phyloP scores from a whole-genome alignment of 1,139 yeast species.

The Diutina catenulata region DNA sequence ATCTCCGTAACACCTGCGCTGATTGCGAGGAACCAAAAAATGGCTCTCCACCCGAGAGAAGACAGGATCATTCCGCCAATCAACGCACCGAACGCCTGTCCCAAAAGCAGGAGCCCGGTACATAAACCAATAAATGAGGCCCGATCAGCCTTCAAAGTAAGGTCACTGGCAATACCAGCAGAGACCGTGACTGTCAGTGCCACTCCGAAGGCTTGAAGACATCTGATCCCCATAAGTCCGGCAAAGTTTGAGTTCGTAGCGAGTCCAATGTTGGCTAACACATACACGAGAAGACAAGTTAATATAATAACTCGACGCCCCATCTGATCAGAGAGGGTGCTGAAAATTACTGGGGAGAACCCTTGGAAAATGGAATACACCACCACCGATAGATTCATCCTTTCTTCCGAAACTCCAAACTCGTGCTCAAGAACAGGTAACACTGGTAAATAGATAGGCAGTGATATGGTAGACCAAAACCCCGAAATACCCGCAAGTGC shows the following conservation, averaged over 20 bases:
- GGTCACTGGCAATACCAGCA: conserved; percentile 59
- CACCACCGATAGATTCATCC: conserved; percentile 57
- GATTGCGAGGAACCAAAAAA: conserved; percentile 60
- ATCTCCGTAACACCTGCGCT: conserved; percentile 35
- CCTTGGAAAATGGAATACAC: conserved; percentile 66
- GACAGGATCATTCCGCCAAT: conserved; percentile 39
- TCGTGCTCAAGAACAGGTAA: conserved; percentile 38
- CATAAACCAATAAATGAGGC: conserved; percentile 55
- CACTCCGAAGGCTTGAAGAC: conserved; percentile 59
- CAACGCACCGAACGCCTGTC: conserved; percentile 68
- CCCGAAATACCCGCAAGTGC: not conserved
- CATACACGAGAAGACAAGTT: conserved; percentile 38
- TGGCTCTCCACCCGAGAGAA: conserved; percentile 18
- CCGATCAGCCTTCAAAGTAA: conserved; percentile 47
- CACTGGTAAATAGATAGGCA: conserved; percentile 61
- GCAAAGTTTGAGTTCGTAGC: not conserved
- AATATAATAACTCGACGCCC: conserved; percentile 63
- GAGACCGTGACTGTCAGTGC: conserved; percentile 60
- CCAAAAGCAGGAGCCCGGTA: conserved; percentile 53
- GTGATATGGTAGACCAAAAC: conserved; percentile 4
- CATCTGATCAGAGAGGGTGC: conserved; percentile 51
- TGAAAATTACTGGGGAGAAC: conserved; percentile 47
- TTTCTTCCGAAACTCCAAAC: conserved; percentile 41
- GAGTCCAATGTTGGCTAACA: conserved; percentile 10
- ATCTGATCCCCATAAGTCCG: conserved; percentile 19